These are phyloP conservation scores for Nidula niveotomentosa DNA, from an alignment of 1,284 basidiomycete species.

Conservation along the genomic window DNA sequence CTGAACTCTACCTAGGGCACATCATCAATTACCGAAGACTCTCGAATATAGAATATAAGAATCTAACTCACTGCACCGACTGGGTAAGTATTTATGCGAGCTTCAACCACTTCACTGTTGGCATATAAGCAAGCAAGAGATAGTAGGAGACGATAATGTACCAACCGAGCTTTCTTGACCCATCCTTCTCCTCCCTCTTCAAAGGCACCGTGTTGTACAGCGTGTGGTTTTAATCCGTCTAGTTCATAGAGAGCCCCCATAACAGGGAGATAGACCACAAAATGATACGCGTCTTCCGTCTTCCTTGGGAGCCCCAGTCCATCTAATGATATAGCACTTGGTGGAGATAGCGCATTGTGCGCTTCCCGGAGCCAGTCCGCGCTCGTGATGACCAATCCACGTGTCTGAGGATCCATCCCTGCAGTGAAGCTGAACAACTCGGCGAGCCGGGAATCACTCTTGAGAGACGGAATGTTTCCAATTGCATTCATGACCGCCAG, in stretches of 20 bases:
- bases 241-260: constrained; percentile 87
- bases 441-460: constrained; percentile 67
- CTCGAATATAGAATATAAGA: constrained; percentile 7
- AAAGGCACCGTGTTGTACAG: constrained; percentile 78
- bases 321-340: constrained; percentile 80
- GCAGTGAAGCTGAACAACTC: constrained; percentile 78
- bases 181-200: constrained; percentile 74
- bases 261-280: constrained; percentile 86
- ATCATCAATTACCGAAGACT: constrained; percentile 4
- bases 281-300: constrained; percentile 90
- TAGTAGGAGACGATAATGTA: constrained; percentile 14
- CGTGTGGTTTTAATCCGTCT: constrained; percentile 79
- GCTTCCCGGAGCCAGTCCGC: constrained; percentile 84
- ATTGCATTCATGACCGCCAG: constrained; percentile 91
- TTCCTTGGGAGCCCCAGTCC: constrained; percentile 71
- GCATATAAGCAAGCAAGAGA: constrained; percentile 7
- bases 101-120: constrained; percentile 77
- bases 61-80: constrained; percentile 66
- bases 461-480: constrained; percentile 81
- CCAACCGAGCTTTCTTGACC: constrained; percentile 75
- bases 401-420: constrained; percentile 84
- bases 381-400: constrained; percentile 84
- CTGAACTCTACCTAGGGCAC: constrained; percentile 81
- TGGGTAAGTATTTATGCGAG: constrained; percentile 86
- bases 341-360: constrained; percentile 90